A percentile compares a stretch with the other conserved stretches of the same genome.
These are phyloP conservation scores for Rhexocercosporidium sp. DNA, from an alignment of 2,329 filamentous ascomycete genomes.

Conservation along the genomic window DNA sequence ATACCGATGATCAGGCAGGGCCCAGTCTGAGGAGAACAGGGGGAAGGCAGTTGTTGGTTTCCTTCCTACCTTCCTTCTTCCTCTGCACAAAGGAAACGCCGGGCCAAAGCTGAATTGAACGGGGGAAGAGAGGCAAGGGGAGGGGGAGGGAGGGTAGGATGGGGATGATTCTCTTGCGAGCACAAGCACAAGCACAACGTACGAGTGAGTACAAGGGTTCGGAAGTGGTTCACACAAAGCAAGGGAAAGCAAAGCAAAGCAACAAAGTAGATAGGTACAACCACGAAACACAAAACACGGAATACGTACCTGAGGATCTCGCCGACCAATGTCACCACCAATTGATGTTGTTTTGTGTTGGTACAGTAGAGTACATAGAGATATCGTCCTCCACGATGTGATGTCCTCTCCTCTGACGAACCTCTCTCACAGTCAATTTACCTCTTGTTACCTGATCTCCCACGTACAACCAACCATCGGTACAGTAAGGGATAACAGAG, in stretches of 20 bases:
- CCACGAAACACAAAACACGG: not conserved
- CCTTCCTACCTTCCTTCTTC: no score
- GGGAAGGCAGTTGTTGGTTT: conserved; percentile 11
- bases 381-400: not conserved
- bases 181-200: no score
- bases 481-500: not conserved
- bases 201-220: not conserved
- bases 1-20: conserved; percentile 19
- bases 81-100: no score
- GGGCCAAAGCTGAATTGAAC: conserved; percentile 7
- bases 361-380: no score
- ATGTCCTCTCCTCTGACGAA: no score
- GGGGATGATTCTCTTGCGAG: not conserved
- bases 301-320: not conserved
- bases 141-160: not conserved
- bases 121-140: not conserved
- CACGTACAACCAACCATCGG: conserved; percentile 3
- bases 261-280: not conserved
- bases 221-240: not conserved
- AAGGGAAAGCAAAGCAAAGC: not conserved
- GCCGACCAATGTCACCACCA: not conserved
- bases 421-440: not conserved
- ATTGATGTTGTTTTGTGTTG: no score
- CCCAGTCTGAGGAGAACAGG: not conserved
- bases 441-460: conserved; percentile 1